These are phyloP conservation scores for Lumnitzera littorea DNA, from an alignment of 345 rosid genomes.

Conservation along the genomic window DNA sequence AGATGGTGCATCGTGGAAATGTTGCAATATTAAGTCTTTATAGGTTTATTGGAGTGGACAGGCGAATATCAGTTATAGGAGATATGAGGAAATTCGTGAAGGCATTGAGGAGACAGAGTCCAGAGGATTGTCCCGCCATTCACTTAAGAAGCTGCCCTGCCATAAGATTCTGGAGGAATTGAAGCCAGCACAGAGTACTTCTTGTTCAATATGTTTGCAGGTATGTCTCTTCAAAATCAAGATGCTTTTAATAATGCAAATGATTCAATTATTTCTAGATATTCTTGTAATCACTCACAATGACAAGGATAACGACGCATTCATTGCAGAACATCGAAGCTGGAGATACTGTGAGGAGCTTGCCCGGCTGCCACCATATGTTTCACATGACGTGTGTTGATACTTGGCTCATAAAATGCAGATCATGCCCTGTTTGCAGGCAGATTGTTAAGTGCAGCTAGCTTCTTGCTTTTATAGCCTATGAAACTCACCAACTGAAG, in stretches of 20 bases:
- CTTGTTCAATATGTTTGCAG: constrained; percentile 78
- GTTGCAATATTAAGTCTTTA: neutral
- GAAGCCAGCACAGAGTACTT: constrained; percentile 31
- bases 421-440: constrained; percentile 78
- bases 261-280: neutral
- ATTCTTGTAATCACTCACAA: neutral
- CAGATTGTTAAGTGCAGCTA: constrained; percentile 31
- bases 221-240: constrained; percentile 15
- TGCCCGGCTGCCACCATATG: constrained; percentile 59
- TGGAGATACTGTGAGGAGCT: constrained; percentile 62
- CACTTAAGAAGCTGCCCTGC: constrained; percentile 57
- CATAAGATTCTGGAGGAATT: constrained; percentile 45
- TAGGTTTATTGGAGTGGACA: constrained; percentile 16
- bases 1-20: neutral
- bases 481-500: neutral
- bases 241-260: neutral
- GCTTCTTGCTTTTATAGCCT: constrained; percentile 2
- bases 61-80: constrained; percentile 38
- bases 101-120: constrained; percentile 28
- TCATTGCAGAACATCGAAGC: constrained; percentile 39
- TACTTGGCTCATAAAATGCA: constrained; percentile 66
- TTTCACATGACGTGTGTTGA: constrained; percentile 82
- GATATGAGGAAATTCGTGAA: constrained; percentile 35
- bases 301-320: neutral
- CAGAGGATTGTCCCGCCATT: constrained; percentile 56